Conservation (phyloP, 306 rosid genomes). For the Gastrolobium bilobum region DNA sequence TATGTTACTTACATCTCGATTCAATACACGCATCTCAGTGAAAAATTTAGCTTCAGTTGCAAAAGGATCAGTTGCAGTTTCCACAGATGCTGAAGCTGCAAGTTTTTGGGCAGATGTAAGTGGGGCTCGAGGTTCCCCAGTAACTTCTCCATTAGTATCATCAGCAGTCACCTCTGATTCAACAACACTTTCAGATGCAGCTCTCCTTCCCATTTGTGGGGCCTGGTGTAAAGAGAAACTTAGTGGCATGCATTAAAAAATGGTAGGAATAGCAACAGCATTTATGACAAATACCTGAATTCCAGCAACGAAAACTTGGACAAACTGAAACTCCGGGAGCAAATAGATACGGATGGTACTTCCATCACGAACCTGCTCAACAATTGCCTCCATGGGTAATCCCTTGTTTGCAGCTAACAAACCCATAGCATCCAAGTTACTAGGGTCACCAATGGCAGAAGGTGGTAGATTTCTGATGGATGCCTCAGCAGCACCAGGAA, state of each 20-base stretch:
- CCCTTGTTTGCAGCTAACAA: slow-evolving; percentile 85
- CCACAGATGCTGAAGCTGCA: slow-evolving; percentile 75
- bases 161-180: slow-evolving; percentile 67
- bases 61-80: slow-evolving; percentile 82
- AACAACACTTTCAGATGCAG: slow-evolving; percentile 63
- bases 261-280: slow-evolving; percentile 22
- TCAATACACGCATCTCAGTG: slow-evolving; percentile 94
- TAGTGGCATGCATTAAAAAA: slow-evolving; percentile 18
- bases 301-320: slow-evolving; percentile 96
- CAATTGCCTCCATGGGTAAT: slow-evolving; percentile 87
- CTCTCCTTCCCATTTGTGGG: slow-evolving; percentile 96
- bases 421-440: slow-evolving; percentile 90
- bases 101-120: slow-evolving; percentile 97
- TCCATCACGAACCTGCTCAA: slow-evolving; percentile 99
- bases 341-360: slow-evolving; percentile 90
- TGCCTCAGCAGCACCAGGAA: slow-evolving; percentile 89
- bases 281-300: slow-evolving; percentile 72
- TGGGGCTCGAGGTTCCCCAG: slow-evolving; percentile 77
- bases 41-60: slow-evolving; percentile 89
- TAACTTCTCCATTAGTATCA: slow-evolving; percentile 72
- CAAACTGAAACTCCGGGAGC: slow-evolving; percentile 98
- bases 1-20: slow-evolving; percentile 73
- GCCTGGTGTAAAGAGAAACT: slow-evolving; percentile 60
- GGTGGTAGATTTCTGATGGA: slow-evolving; percentile 90
- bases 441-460: slow-evolving; percentile 93